phyloP scores from a whole-genome alignment of 495 filamentous ascomycete species.

The Saxophila tyrrhenica region DNA sequence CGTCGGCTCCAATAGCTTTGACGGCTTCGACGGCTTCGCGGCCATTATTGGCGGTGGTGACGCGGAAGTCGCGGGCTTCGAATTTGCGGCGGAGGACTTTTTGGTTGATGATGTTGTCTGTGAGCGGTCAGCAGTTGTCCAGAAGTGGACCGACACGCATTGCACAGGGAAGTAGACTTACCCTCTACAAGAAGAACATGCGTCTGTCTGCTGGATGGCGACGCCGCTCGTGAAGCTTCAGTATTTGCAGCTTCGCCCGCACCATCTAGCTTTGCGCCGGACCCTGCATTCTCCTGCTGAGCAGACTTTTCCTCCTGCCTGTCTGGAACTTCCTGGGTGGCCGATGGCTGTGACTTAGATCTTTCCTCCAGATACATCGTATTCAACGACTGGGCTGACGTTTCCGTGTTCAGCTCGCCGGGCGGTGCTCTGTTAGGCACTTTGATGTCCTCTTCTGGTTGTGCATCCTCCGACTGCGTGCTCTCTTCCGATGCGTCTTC shows the following conservation, averaged over 20 bases:
- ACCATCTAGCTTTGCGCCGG: not conserved
- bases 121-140: slow-evolving; percentile 12
- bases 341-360: no score
- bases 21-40: slow-evolving; percentile 23
- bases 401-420: no score
- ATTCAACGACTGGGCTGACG: no score
- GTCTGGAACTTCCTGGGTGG: no score
- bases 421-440: no score
- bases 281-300: no score
- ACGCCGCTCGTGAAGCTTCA: not conserved
- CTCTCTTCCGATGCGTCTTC: not conserved
- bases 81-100: slow-evolving; percentile 25
- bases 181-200: slow-evolving; percentile 12
- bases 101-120: slow-evolving; percentile 31
- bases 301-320: no score
- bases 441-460: no score
- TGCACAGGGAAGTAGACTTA: not conserved
- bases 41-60: slow-evolving; percentile 27
- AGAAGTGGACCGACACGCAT: not conserved
- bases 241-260: not conserved
- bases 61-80: slow-evolving; percentile 17
- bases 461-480: not conserved
- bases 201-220: not conserved
- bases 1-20: not conserved
- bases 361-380: no score